Conservation (phyloP, 2,329 filamentous ascomycete species). For the Fusarium gaditjirri region DNA sequence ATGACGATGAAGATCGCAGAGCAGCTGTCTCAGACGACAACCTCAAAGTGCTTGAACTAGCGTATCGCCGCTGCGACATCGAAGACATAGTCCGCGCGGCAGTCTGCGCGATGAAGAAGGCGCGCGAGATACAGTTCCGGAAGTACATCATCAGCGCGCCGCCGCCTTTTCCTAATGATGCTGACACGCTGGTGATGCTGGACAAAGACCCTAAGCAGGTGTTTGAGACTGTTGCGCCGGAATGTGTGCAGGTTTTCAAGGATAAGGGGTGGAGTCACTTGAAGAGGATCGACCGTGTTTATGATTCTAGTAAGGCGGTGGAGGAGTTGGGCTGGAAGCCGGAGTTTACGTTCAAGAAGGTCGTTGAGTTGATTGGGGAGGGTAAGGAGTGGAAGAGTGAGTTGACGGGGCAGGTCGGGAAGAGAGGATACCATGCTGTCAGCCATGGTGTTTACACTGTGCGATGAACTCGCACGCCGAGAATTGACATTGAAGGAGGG, state of each 20-base stretch:
- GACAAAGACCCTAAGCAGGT: slow-evolving; percentile 48
- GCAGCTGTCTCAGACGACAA: slow-evolving; percentile 53
- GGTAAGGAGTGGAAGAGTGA: slow-evolving; percentile 55
- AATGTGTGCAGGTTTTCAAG: slow-evolving; percentile 46
- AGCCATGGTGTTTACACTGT: slow-evolving; percentile 57
- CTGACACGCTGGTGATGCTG: slow-evolving; percentile 47
- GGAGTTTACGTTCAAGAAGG: slow-evolving; percentile 53
- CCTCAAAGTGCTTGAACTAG: slow-evolving; percentile 60
- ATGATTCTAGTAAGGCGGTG: slow-evolving; percentile 56
- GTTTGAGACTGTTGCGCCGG: slow-evolving; percentile 44
- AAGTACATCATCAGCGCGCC: slow-evolving; percentile 58
- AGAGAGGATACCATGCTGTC: slow-evolving; percentile 57
- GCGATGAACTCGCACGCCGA: slow-evolving; percentile 27
- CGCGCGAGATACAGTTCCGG: slow-evolving; percentile 48
- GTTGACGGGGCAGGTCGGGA: slow-evolving; percentile 53
- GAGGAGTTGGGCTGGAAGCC: slow-evolving; percentile 57
- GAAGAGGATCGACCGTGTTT: slow-evolving; percentile 55
- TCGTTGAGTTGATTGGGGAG: slow-evolving; percentile 48
- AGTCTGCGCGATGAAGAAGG: slow-evolving; percentile 52
- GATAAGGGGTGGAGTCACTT: slow-evolving; percentile 52
- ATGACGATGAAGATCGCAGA: slow-evolving; percentile 57
- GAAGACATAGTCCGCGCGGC: slow-evolving; percentile 56
- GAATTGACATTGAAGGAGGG: too few relatives aligned
- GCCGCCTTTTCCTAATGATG: slow-evolving; percentile 51
- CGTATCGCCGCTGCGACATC: slow-evolving; percentile 57